phyloP scores from a whole-genome alignment of 345 rosid genomes.

The Gossypium mustelinum region DNA sequence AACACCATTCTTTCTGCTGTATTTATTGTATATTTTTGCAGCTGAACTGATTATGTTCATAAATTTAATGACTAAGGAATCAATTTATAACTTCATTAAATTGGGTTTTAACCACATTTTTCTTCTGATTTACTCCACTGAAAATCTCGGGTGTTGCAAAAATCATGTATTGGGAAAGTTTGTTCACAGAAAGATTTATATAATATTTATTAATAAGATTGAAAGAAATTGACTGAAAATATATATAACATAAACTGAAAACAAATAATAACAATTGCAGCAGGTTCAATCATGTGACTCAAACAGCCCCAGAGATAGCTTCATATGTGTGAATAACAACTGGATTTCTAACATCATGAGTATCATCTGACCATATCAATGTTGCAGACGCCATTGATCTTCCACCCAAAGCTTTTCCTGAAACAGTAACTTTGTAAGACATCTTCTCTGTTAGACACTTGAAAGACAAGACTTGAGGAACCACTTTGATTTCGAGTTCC shows the following conservation, averaged over 20 bases:
- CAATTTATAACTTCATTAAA: no score
- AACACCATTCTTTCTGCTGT: no score
- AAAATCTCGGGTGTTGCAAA: no score
- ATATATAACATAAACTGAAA: background rate
- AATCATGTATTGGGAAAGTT: no score
- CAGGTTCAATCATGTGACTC: background rate
- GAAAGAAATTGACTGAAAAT: background rate
- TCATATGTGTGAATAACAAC: background rate
- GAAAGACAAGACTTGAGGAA: no score
- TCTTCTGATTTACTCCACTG: no score
- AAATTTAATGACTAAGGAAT: no score
- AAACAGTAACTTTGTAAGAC: conserved; percentile 18
- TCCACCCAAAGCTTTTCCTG: background rate
- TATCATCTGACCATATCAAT: background rate
- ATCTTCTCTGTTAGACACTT: conserved; percentile 7
- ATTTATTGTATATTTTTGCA: no score
- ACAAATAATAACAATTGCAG: background rate
- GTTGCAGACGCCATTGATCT: background rate
- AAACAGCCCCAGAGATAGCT: background rate
- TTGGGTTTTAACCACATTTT: background rate
- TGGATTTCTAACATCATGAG: conserved; percentile 8
- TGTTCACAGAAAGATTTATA: background rate
- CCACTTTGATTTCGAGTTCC: background rate
- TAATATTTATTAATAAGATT: background rate
- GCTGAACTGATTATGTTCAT: no score